phyloP scores from a whole-genome alignment of 2,329 filamentous ascomycete genomes.

The Nakataea oryzae region DNA sequence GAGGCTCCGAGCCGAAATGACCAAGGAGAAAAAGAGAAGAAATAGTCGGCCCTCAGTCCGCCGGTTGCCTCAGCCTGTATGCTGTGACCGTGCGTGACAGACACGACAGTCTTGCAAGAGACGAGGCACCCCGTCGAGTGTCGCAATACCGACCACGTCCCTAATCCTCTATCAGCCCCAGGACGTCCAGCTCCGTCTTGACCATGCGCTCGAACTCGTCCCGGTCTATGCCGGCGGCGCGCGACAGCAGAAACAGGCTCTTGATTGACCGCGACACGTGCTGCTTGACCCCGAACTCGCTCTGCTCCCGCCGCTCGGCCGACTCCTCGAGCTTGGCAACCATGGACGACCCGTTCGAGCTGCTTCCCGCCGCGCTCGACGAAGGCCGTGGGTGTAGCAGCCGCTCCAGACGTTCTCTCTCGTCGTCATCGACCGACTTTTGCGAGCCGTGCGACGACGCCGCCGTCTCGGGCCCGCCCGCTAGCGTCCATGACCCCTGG shows the following conservation, averaged over 20 bases:
- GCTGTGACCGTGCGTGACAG: not conserved
- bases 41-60: not conserved
- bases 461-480: conserved; percentile 29
- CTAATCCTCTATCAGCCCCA: conserved; percentile 52
- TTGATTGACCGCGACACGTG: conserved; percentile 70
- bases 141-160: not conserved
- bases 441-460: conserved; percentile 16
- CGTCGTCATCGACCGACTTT: conserved; percentile 22
- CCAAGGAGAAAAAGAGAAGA: not conserved
- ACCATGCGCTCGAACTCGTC: conserved; percentile 67
- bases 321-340: conserved; percentile 52
- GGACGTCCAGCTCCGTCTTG: conserved; percentile 58
- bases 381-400: conserved; percentile 44
- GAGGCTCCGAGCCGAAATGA: not conserved
- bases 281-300: conserved; percentile 65
- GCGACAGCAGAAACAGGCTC: conserved; percentile 63
- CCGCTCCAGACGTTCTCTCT: conserved; percentile 22
- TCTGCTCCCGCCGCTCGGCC: conserved; percentile 47
- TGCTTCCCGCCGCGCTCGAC: conserved; percentile 45
- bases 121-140: not conserved
- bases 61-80: not conserved
- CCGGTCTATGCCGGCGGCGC: conserved; percentile 60
- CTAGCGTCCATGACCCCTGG: conserved; percentile 30
- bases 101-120: not conserved
- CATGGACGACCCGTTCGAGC: conserved; percentile 43